Conservation (phyloP, 768 basidiomycete species). For the Lyophyllum decastes region DNA sequence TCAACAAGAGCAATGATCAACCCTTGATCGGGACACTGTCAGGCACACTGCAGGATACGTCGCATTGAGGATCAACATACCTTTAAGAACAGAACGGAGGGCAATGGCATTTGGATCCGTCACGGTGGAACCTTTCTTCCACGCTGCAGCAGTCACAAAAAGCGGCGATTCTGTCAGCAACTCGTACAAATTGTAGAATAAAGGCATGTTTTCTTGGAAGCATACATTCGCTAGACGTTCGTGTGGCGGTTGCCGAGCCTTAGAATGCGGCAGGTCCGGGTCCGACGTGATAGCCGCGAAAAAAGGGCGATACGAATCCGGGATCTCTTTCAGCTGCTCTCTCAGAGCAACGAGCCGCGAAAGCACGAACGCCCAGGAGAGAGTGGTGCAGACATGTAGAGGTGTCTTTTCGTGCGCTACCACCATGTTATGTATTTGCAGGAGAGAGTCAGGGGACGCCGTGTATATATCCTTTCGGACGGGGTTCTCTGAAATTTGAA, state of each 20-base stretch:
- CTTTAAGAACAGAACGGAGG: constrained; percentile 83
- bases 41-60: neutral
- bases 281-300: constrained; percentile 52
- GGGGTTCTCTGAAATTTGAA: constrained; percentile 56
- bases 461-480: constrained; percentile 54
- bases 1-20: constrained; percentile 76
- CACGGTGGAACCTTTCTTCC: constrained; percentile 66
- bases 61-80: constrained; percentile 37
- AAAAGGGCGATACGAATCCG: constrained; percentile 55
- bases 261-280: constrained; percentile 38
- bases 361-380: constrained; percentile 86
- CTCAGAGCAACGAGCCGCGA: constrained; percentile 57
- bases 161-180: constrained; percentile 71
- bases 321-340: constrained; percentile 48
- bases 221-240: constrained; percentile 59
- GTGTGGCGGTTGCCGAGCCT: constrained; percentile 59
- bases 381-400: constrained; percentile 68
- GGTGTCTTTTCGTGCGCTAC: constrained; percentile 56
- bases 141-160: constrained; percentile 73
- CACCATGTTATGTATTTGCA: constrained; percentile 68
- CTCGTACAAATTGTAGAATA: constrained; percentile 57
- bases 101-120: constrained; percentile 79
- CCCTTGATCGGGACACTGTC: constrained; percentile 44
- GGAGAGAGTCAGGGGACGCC: constrained; percentile 61
- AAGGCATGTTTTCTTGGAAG: constrained; percentile 56